Base-by-base conservation (phyloP, 805 yeast species). In the Scheffersomyces stipitis region DNA sequence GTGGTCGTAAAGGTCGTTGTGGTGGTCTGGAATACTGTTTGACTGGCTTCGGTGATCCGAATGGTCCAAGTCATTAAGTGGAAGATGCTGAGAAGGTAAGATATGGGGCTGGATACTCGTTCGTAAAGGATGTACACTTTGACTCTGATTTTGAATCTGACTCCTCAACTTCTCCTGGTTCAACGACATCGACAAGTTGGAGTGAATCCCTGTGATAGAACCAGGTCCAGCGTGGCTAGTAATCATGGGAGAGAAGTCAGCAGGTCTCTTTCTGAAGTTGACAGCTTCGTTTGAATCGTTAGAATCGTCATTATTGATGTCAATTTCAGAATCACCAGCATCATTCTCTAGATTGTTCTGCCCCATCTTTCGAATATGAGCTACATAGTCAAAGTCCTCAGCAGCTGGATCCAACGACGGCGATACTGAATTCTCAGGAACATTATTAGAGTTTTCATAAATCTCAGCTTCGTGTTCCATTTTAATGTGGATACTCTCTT, bases 381-480 rank as follows among this genome's bases (percentile, higher is more conserved):
- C 83, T 10, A 78, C 76, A 46, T 80, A 80, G 52, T 80, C 82
- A 44, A 80, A 80, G 32, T 78, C 81, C 26, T 71, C 80, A 14
- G 73, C 65, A 3, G 70, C 64, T 5, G 76, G 74, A 41, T 74
- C 81, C 17, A 56, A 46, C 4, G 32, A 24, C 4, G 40, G 44
- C 23, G 36, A 37, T 20, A 20, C 10, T 7, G 24, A 7, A 20
- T 20, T 17, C 26, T n/a, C 10, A 10, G 16, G 10, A 16, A 15
- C 5, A 3, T 8, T 30, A 5, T 20, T 32, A 18, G n/a, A 15
- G 3, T 18, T 24, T 16, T 32, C 29, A 28, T 24, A 13, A 13
- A n/a, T 18, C n/a, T 7, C 13, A 6, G 45, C 31, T 7, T 37
- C 28, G 18, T 40, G 34, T 15, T 35, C 14, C 12, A 12, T 7